Base-by-base conservation (phyloP, 306 rosid genomes). In the Abrus pulchellus region DNA sequence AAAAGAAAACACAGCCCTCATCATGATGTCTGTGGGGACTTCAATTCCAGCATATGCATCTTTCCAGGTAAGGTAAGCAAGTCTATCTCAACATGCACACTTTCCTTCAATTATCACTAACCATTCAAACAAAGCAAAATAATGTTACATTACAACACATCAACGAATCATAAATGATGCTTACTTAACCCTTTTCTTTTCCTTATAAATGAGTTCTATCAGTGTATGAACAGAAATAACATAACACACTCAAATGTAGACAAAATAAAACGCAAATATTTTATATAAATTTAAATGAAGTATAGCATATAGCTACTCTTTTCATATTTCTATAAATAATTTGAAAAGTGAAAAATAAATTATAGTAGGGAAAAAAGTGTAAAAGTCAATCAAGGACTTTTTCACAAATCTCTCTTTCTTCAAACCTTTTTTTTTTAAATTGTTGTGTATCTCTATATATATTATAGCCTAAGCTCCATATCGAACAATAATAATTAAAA, bases 1-100 rank as follows among this genome's bases (percentile, higher is more conserved):
- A 64, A 81, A 84, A 65, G 59, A 43, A 69, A 81, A 65, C 80
- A 85, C 4, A 43, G 0, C 63, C 29, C 70, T 77, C 77, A 81
- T 85, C 8, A 85, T 85, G 53, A 9, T 85, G 88, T 77, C 60
- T 74, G 68, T 50, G 80, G 77, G 77, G 80, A 65, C 83, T 85
- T 81, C 70, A 71, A 43, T 75, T 40, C 79, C 66, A 62, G 6
- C 82, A 61, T 64, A 44, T 65, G 14, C 73, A 14, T 44, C 81
- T 78, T 83, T 77, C 79, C 82, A 76, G 80, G 68, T 8, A 59
- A 74, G 63, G 68, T 73, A 56, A 41, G 27, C 84, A 50, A 49
- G 9, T 61, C 44, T 6, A 40, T 72, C 67, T 48, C 79, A 76
- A 54, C 36, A n/a, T 62, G n/a, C 56, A 72, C 45, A 72, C 45